Conservation (phyloP, 1,139 yeast genomes). For the Maudiozyma humilis region DNA sequence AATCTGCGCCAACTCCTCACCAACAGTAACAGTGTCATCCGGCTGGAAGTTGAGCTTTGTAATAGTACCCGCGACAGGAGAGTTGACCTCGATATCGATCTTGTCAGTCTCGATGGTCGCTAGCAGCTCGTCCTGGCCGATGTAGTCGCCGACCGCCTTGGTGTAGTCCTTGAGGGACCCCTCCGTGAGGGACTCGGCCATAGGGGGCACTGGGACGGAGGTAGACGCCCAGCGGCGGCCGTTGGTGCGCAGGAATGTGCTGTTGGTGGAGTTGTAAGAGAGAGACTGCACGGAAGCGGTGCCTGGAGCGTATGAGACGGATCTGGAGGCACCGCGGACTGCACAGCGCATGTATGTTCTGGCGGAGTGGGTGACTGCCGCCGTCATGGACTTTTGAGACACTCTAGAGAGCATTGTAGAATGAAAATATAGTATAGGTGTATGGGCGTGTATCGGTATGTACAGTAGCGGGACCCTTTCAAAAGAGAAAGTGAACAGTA, state of each 20-base stretch:
- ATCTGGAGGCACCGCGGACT: neutral
- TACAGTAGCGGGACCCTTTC: too few relatives aligned
- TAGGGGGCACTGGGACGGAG: constrained; percentile 85
- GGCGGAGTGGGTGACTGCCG: constrained; percentile 5
- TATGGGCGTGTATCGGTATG: too few relatives aligned
- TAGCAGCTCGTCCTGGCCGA: constrained; percentile 78
- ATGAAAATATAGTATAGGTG: too few relatives aligned
- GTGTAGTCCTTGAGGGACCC: constrained; percentile 83
- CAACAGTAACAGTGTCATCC: constrained; percentile 93
- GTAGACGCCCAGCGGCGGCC: constrained; percentile 31
- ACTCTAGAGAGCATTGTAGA: constrained; percentile 9
- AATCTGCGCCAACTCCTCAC: constrained; percentile 82
- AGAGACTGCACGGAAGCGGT: too few relatives aligned
- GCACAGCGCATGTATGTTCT: neutral
- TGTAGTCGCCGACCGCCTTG: constrained; percentile 81
- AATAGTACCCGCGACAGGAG: constrained; percentile 88
- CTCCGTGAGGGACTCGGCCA: constrained; percentile 98
- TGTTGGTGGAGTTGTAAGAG: too few relatives aligned
- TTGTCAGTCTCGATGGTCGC: constrained; percentile 98
- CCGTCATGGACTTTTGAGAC: constrained; percentile 7
- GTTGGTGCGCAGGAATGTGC: neutral
- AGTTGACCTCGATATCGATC: constrained; percentile 92
- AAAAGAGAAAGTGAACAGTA: too few relatives aligned
- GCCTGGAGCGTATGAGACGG: too few relatives aligned
- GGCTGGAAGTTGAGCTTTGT: constrained; percentile 74